Evolutionary conservation across 352 stramenopile species (phyloP).

Genomic region (Pythium apleroticum): DNA sequence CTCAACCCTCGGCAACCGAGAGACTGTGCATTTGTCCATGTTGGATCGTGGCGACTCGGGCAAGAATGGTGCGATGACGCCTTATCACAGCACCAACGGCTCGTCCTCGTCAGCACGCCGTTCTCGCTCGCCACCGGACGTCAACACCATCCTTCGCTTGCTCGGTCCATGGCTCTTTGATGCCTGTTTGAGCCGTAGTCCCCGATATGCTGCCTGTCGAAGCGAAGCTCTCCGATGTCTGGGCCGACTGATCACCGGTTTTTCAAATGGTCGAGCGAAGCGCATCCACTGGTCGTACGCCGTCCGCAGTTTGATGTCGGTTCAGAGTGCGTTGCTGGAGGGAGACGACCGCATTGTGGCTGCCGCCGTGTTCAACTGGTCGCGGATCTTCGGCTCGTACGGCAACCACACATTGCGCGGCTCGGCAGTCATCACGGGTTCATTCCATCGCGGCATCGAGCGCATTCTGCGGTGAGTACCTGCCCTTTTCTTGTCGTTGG

Average conservation of each 20-base stretch:
- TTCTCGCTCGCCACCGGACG: constrained; percentile 68
- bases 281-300: constrained; percentile 80
- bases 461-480: constrained; percentile 74
- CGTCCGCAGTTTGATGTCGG: constrained; percentile 80
- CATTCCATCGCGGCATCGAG: constrained; percentile 81
- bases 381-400: constrained; percentile 76
- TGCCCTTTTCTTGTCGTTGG: too few relatives aligned
- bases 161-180: constrained; percentile 87
- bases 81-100: constrained; percentile 12
- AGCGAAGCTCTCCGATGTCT: constrained; percentile 79
- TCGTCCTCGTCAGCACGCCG: constrained; percentile 26
- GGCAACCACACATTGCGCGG: constrained; percentile 82
- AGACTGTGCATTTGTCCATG: constrained; percentile 26
- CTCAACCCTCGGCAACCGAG: constrained; percentile 32
- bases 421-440: constrained; percentile 67
- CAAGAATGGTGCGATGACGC: constrained; percentile 9
- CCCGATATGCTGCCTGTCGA: constrained; percentile 65
- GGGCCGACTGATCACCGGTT: constrained; percentile 70
- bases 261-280: constrained; percentile 71
- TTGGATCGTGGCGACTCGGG: constrained; percentile 34
- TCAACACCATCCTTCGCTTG: constrained; percentile 80
- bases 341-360: constrained; percentile 80
- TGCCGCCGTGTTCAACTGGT: constrained; percentile 85
- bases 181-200: constrained; percentile 70
- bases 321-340: constrained; percentile 78